Percentiles rank a stretch among this genome's conserved stretches.
Conservation (phyloP, 78 protist species). For the Andalucia godoyi region DNA sequence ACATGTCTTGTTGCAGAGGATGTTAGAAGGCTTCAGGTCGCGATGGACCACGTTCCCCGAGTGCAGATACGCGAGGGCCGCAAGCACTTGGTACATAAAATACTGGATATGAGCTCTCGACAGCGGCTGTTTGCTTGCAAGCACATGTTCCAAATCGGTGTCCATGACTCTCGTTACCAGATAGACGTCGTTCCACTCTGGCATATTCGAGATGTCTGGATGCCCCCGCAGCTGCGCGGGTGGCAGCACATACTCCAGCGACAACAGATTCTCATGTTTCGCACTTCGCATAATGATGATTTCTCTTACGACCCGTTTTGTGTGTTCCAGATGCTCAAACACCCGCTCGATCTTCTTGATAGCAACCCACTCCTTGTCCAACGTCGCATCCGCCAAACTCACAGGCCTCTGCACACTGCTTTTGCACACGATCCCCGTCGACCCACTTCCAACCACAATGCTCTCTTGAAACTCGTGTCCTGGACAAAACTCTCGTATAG, state of each 20-base stretch:
- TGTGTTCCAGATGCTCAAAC: constrained; percentile 67
- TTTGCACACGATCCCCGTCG: no score
- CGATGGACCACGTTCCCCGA: constrained; percentile 21
- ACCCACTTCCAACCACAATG: no score
- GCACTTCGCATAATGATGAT: no score
- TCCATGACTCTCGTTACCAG: constrained; percentile 33
- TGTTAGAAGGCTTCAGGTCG: constrained; percentile 52
- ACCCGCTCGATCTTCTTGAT: constrained; percentile 79
- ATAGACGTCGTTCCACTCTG: constrained; percentile 29
- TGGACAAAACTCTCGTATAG: no score
- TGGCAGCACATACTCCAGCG: constrained; percentile 15
- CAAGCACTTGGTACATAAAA: constrained; percentile 38
- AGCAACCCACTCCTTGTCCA: constrained; percentile 49
- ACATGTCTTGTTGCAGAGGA: constrained; percentile 32
- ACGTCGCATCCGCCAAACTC: no score
- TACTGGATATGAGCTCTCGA: constrained; percentile 21
- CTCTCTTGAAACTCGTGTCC: no score
- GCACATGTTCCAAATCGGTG: constrained; percentile 23
- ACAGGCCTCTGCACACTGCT: no score
- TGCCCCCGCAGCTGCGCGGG: constrained; percentile 28
- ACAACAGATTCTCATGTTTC: constrained; percentile 14
- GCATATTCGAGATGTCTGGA: constrained; percentile 42
- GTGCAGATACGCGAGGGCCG: constrained; percentile 33
- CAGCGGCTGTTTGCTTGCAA: constrained; percentile 14
- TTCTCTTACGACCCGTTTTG: constrained; percentile 88